Conservation (phyloP, 129 eudicot species). For the Saposhnikovia divaricata region DNA sequence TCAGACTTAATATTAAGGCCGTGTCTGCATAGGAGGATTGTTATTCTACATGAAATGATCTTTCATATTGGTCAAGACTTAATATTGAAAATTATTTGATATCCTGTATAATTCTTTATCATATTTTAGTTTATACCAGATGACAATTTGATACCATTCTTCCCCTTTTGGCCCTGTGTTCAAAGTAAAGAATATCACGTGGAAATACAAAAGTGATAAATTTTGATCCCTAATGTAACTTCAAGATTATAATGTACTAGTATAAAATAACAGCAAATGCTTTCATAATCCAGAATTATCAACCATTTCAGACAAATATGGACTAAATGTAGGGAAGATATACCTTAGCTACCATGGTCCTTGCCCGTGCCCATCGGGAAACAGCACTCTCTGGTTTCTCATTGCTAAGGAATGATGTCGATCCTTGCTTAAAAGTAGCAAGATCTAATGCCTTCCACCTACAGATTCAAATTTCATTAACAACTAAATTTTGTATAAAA, state of each 20-base stretch:
- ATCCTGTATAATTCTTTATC: no score
- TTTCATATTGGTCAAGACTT: not conserved
- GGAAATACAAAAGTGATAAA: no score
- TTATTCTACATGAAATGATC: not conserved
- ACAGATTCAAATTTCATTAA: not conserved
- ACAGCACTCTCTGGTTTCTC: slow-evolving; percentile 61
- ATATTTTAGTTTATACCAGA: no score
- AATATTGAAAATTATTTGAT: no score
- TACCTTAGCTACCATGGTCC: slow-evolving; percentile 83
- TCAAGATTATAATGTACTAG: no score
- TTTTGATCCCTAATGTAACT: no score
- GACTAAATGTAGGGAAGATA: not conserved
- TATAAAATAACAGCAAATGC: no score
- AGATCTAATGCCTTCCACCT: slow-evolving; percentile 92
- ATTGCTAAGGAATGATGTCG: slow-evolving; percentile 42
- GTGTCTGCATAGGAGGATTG: not conserved
- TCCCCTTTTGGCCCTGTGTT: no score
- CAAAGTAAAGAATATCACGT: no score
- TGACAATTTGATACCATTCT: no score
- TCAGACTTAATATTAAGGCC: not conserved
- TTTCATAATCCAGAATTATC: no score
- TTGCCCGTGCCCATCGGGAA: slow-evolving; percentile 81
- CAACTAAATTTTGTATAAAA: not conserved
- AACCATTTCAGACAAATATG: not conserved
- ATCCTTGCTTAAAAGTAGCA: slow-evolving; percentile 53